phyloP scores from a whole-genome alignment of 208 protist genomes.

The Leishmania turanica region DNA sequence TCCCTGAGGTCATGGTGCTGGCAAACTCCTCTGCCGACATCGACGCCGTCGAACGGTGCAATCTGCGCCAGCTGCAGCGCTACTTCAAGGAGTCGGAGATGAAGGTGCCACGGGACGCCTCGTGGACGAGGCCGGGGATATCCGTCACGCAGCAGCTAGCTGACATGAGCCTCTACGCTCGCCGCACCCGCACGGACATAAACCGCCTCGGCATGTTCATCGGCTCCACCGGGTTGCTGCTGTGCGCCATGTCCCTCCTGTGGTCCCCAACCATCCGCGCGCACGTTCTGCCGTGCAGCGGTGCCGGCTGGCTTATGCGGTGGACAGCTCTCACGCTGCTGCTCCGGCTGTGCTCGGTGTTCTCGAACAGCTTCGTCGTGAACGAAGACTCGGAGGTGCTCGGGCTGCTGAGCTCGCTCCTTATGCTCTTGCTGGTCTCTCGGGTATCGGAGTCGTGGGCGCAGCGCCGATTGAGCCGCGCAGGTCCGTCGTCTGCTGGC shows the following conservation, averaged over 20 bases:
- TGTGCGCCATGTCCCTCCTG: slow-evolving; percentile 46
- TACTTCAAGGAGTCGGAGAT: slow-evolving; percentile 45
- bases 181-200: slow-evolving; percentile 55
- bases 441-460: background rate
- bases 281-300: slow-evolving; percentile 13
- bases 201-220: slow-evolving; percentile 48
- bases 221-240: slow-evolving; percentile 43
- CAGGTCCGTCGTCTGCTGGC: background rate
- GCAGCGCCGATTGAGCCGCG: background rate
- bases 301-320: slow-evolving; percentile 20
- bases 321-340: slow-evolving; percentile 47
- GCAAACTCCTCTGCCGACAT: slow-evolving; percentile 47
- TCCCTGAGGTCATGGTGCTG: slow-evolving; percentile 79
- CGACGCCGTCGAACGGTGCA: slow-evolving; percentile 50
- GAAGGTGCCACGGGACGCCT: slow-evolving; percentile 19
- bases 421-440: slow-evolving; percentile 29
- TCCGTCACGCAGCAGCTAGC: slow-evolving; percentile 37
- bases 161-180: slow-evolving; percentile 52
- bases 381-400: slow-evolving; percentile 67
- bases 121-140: slow-evolving; percentile 6
- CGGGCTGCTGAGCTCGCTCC: slow-evolving; percentile 31
- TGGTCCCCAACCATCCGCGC: slow-evolving; percentile 34
- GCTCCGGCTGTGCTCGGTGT: slow-evolving; percentile 47
- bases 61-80: slow-evolving; percentile 46
- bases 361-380: slow-evolving; percentile 82